These are phyloP conservation scores for Beauveria sp. DNA, from an alignment of 2,329 filamentous ascomycete species.

Conservation along the genomic window DNA sequence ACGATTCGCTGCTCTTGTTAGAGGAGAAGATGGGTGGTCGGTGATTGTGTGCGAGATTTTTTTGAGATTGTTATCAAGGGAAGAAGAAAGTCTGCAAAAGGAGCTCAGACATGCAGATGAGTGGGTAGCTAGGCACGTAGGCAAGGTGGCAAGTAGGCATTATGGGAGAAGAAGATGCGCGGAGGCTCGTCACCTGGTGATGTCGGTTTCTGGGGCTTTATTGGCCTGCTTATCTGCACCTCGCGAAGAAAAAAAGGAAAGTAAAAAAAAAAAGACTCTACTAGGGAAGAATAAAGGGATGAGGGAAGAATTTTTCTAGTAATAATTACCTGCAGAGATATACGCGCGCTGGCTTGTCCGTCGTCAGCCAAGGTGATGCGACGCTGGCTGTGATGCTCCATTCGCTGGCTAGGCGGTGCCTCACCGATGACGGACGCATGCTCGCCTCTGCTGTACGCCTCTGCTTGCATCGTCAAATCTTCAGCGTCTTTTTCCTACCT, in stretches of 20 bases:
- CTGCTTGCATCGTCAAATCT: background rate
- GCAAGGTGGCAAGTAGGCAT: too few relatives aligned
- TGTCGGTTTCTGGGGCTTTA: background rate
- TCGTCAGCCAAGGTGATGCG: background rate
- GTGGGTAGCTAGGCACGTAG: background rate
- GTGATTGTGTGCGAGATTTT: background rate
- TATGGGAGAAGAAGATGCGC: background rate
- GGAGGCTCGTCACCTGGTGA: background rate
- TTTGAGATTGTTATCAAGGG: background rate
- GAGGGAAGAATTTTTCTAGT: background rate
- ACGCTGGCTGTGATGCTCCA: background rate
- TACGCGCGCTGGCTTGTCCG: background rate
- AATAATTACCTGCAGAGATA: background rate
- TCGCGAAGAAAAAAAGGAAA: background rate
- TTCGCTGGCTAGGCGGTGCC: background rate
- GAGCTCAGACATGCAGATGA: background rate
- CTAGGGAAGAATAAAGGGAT: background rate
- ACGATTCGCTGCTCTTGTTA: background rate
- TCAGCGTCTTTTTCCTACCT: background rate
- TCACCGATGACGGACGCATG: slow-evolving; percentile 7
- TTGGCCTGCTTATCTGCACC: background rate
- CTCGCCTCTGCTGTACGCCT: background rate
- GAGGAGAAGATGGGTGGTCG: too few relatives aligned
- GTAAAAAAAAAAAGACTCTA: background rate
- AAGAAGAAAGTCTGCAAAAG: background rate